These are phyloP conservation scores for Pleurotus citrinopileatus DNA, from an alignment of 768 basidiomycete species.

Conservation along the genomic window DNA sequence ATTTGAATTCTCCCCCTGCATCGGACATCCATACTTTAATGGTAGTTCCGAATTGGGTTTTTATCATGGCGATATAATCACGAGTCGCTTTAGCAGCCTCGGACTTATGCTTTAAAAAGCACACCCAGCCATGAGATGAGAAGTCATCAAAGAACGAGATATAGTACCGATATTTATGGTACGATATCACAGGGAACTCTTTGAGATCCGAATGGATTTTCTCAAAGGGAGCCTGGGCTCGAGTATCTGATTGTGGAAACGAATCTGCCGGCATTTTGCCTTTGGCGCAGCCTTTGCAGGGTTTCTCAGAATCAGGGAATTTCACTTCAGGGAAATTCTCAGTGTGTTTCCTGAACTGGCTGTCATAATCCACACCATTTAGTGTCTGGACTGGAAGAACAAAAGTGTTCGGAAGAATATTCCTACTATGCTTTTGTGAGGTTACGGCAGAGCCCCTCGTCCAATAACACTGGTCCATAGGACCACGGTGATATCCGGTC, in stretches of 20 bases:
- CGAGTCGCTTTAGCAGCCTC: slow-evolving; percentile 9
- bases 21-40: slow-evolving; percentile 12
- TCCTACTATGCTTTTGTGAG: neutral
- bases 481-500: neutral
- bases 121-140: neutral
- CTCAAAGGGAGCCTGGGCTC: slow-evolving; percentile 1
- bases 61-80: slow-evolving; percentile 8
- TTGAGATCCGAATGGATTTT: slow-evolving; percentile 7
- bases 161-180: neutral
- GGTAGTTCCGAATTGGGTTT: slow-evolving; percentile 9
- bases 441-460: neutral
- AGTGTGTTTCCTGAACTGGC: neutral
- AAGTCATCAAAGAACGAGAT: slow-evolving; percentile 2
- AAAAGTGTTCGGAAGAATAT: too few relatives aligned
- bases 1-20: slow-evolving; percentile 15
- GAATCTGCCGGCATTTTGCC: slow-evolving; percentile 7
- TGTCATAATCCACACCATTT: neutral
- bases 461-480: neutral
- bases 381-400: too few relatives aligned
- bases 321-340: neutral
- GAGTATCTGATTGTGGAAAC: neutral
- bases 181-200: slow-evolving; percentile 3
- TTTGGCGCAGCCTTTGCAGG: slow-evolving; percentile 9
- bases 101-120: slow-evolving; percentile 11
- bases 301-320: neutral